Conservation (phyloP, 768 basidiomycete genomes). For the Russula griseocarnosa region DNA sequence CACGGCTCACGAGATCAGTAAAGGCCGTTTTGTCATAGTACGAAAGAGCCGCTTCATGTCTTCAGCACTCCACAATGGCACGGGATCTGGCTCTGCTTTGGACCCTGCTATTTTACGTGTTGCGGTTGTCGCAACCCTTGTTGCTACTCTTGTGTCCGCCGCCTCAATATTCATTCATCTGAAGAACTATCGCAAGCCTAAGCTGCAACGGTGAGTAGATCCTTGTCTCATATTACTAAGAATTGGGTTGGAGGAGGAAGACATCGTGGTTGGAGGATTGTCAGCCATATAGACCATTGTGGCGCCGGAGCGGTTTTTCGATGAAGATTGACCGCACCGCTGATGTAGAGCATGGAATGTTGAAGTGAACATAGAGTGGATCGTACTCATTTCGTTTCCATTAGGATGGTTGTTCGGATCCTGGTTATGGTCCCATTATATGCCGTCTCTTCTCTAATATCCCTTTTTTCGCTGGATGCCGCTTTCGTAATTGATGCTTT, state of each 20-base stretch:
- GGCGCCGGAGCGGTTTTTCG: no score
- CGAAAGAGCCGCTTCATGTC: background rate
- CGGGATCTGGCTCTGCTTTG: constrained; percentile 54
- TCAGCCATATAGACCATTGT: no score
- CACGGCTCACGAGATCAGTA: background rate
- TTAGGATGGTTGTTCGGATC: constrained; percentile 87
- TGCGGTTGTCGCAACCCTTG: constrained; percentile 57
- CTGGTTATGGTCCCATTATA: constrained; percentile 98
- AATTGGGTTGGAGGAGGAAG: background rate
- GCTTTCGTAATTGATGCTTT: constrained; percentile 96
- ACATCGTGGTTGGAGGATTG: background rate
- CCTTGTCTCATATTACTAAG: background rate
- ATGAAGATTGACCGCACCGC: no score
- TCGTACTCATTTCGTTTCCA: constrained; percentile 16
- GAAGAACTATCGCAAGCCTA: constrained; percentile 81
- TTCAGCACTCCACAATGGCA: background rate
- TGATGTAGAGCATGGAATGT: no score
- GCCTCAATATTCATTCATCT: constrained; percentile 77
- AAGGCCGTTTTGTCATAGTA: background rate
- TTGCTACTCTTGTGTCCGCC: constrained; percentile 70
- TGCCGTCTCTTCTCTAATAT: constrained; percentile 84
- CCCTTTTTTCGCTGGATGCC: constrained; percentile 88
- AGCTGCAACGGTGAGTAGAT: constrained; percentile 62
- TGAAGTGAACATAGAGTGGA: background rate
- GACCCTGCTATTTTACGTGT: constrained; percentile 51